Percentiles rank a stretch among this genome's conserved stretches.
These are phyloP conservation scores for Leccinum imitatum DNA, from an alignment of 768 basidiomycete species.

Conservation along the genomic window DNA sequence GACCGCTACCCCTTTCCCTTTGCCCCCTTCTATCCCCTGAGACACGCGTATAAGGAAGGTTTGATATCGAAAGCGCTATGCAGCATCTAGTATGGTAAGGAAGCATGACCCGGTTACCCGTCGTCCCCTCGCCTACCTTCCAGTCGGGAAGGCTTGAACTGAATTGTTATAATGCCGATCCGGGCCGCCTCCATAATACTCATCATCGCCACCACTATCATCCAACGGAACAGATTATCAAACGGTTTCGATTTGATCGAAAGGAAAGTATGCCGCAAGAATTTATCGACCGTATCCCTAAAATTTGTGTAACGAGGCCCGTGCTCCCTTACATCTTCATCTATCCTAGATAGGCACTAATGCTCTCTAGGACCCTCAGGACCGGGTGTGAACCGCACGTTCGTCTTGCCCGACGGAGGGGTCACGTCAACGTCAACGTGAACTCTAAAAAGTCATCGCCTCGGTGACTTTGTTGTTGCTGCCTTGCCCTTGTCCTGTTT, in stretches of 20 bases:
- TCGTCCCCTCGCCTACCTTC: not conserved
- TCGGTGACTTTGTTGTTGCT: not conserved
- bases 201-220: not conserved
- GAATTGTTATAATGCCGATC: not conserved
- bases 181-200: not conserved
- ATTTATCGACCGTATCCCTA: conserved; percentile 5
- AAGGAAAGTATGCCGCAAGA: not conserved
- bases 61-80: conserved; percentile 24
- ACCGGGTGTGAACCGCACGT: conserved; percentile 13
- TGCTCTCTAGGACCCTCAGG: conserved; percentile 1
- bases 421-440: conserved; percentile 12
- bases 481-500: not conserved
- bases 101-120: conserved; percentile 12
- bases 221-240: conserved; percentile 4
- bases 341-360: conserved; percentile 21
- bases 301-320: conserved; percentile 4
- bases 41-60: conserved; percentile 25
- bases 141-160: not conserved
- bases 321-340: conserved; percentile 16
- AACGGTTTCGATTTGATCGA: conserved; percentile 3
- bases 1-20: not conserved
- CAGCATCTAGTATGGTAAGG: conserved; percentile 1
- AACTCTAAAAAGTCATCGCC: conserved; percentile 11
- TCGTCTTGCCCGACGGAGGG: conserved; percentile 1
- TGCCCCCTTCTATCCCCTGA: conserved; percentile 7